Base-by-base conservation (phyloP, 139 green algal genomes). In the Coelastrella sp. region DNA sequence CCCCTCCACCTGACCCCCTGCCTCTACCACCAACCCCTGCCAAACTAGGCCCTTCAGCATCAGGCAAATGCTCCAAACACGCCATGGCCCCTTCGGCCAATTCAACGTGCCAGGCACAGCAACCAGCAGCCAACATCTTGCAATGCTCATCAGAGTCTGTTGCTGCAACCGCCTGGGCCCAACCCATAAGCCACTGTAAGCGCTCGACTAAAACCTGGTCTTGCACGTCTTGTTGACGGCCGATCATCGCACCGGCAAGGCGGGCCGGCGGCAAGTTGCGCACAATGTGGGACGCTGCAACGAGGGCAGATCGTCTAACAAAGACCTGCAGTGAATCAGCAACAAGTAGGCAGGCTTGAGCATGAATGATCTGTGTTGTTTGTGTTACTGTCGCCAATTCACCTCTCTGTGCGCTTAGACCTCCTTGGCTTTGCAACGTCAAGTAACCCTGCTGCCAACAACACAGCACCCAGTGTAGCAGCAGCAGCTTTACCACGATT, bases 231-330 rank as follows among this genome's bases (percentile, higher is more conserved):
- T 66, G n/a, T 22, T 86, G 66, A 7, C 19, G n/a, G 58, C 86
- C 89, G 22, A 92, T 32, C 56, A 95, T 86, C 7, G 94, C 93
- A 5, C 80, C 92, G 22, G 93, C 93, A 14, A 98, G 75, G 13
- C 93, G 85, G 3, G 94, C 88, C 4, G 92, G 81, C 3, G 96
- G 92, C 13, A 98, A 75, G 23, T 91, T 83, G 4, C 85, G 89
- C 13, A 96, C 73, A 32, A 94, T 90, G 84, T 96, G 93, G 3
- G 93, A 91, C 10, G 91, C 94, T 2, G 96, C 94, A 7, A 97
- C 61, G 59, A 98, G 92, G 4, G 95, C 94, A 3, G 92, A 92
- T 0, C 96, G 93, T 2, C 96, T 91, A 54, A 98, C 96, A 80
- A 90, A 97, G 19, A 94, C 93, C 92, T 98, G 92, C 32, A 89